A percentile compares a stretch with the other conserved stretches of the same genome.
These are phyloP conservation scores for Penicillium thymicola DNA, from an alignment of 2,329 filamentous ascomycete genomes.

Conservation along the genomic window DNA sequence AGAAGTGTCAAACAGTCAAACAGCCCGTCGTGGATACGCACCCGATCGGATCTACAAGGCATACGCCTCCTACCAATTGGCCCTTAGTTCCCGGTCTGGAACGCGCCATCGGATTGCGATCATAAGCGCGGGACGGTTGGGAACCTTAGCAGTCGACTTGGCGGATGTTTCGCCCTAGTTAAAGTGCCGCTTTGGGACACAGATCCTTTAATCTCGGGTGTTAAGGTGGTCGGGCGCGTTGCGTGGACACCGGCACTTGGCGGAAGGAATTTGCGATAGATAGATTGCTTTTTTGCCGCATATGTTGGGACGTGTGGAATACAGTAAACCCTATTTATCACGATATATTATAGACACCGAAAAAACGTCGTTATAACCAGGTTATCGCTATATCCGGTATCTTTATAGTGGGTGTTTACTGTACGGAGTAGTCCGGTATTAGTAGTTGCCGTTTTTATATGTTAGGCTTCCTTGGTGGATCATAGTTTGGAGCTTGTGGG, in stretches of 20 bases:
- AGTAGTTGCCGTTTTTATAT: background rate
- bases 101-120: background rate
- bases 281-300: background rate
- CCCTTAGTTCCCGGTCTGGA: background rate
- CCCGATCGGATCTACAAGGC: background rate
- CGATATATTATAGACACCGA: too few species aligned
- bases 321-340: too few species aligned
- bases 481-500: background rate
- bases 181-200: background rate
- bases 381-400: too few species aligned
- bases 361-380: too few species aligned
- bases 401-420: too few species aligned
- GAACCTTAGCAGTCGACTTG: background rate
- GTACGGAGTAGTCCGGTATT: background rate
- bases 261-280: background rate
- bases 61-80: background rate
- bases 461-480: background rate
- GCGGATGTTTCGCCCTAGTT: background rate
- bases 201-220: constrained; percentile 4
- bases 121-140: constrained; percentile 1
- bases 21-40: background rate
- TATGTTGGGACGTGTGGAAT: too few species aligned
- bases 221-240: background rate
- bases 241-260: background rate
- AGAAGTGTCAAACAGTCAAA: background rate